Evolutionary conservation across 73 alveolate genomes (phyloP), one percentile per base, ranked within the genome.

Genomic region (Paramecium bursaria): DNA sequence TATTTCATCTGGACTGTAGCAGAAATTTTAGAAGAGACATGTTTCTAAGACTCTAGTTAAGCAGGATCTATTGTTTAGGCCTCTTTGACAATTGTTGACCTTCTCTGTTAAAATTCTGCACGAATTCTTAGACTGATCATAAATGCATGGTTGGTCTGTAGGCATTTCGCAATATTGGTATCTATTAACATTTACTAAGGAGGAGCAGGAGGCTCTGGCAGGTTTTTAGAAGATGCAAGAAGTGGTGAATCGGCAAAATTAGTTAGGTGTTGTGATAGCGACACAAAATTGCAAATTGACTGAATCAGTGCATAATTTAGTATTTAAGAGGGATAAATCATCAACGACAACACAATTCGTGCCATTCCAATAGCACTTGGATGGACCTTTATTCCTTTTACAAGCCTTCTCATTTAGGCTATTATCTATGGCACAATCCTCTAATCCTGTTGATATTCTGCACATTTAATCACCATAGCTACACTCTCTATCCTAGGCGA

Each of bases 111-210:
- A n/a, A n/a, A n/a, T n/a, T n/a, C n/a, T n/a, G n/a, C n/a, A n/a
- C n/a, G n/a, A n/a, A n/a, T n/a, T n/a, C 2, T 13, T 57, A n/a
- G 17, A 57, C 1, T 48, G 14, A 30, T 57, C 33, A 7, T 21
- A 67, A 39, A 39, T 67, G 21, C 82, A 67, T 5, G 82, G 60
- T 19, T 39, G 60, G 44, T 67, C 82, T 6, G 49, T n/a, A 17
- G 55, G 60, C 44, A 39, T 25, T 19, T 67, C 82, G 17, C 82
- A 67, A n/a, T 21, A 67, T 15, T 67, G 60, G 33, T 39, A 19
- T 67, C 82, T 42, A 39, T 67, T 67, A 9, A 67, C 57, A 19
- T 67, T 25, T 7, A 42, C 53, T 15, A 67, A 19, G 19, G 29
- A 21, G 19, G 47, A 10, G 11, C 82, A 67, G 44, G 57, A 19